Evolutionary conservation across 2,329 filamentous ascomycete genomes (phyloP).

Genomic region (Polychaeton citri): DNA sequence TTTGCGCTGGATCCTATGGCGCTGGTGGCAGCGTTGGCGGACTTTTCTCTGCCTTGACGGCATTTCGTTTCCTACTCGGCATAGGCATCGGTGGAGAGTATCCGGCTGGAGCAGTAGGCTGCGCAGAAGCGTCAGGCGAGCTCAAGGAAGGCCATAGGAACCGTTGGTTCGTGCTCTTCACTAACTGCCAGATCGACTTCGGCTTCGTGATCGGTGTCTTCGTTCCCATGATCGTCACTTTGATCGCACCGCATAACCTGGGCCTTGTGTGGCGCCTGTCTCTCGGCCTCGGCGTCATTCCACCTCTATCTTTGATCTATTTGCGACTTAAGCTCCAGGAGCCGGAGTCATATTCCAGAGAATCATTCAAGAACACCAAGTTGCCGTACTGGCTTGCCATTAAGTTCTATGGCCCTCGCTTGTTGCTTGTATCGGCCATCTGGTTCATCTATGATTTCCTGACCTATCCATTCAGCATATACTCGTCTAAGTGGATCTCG

Average conservation of each 20-base stretch:
- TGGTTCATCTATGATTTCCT: constrained; percentile 81
- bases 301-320: constrained; percentile 57
- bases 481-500: constrained; percentile 60
- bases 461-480: constrained; percentile 74
- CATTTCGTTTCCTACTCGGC: constrained; percentile 69
- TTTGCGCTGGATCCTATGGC: constrained; percentile 65
- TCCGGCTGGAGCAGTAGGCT: constrained; percentile 70
- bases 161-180: constrained; percentile 70
- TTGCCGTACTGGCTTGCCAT: constrained; percentile 39
- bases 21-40: constrained; percentile 54
- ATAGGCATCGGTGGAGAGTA: constrained; percentile 49
- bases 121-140: constrained; percentile 72
- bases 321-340: constrained; percentile 63
- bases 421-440: constrained; percentile 57
- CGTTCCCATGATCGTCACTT: constrained; percentile 54
- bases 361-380: constrained; percentile 49
- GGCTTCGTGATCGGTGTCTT: constrained; percentile 74
- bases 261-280: constrained; percentile 70
- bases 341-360: constrained; percentile 60
- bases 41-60: constrained; percentile 65
- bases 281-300: constrained; percentile 66
- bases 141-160: constrained; percentile 71
- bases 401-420: constrained; percentile 59
- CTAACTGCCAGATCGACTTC: constrained; percentile 74
- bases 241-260: constrained; percentile 37